Percentiles rank a stretch among this genome's conserved stretches.
These are phyloP conservation scores for Curvularia spicifera DNA, from an alignment of 2,329 filamentous ascomycete species.

Conservation along the genomic window DNA sequence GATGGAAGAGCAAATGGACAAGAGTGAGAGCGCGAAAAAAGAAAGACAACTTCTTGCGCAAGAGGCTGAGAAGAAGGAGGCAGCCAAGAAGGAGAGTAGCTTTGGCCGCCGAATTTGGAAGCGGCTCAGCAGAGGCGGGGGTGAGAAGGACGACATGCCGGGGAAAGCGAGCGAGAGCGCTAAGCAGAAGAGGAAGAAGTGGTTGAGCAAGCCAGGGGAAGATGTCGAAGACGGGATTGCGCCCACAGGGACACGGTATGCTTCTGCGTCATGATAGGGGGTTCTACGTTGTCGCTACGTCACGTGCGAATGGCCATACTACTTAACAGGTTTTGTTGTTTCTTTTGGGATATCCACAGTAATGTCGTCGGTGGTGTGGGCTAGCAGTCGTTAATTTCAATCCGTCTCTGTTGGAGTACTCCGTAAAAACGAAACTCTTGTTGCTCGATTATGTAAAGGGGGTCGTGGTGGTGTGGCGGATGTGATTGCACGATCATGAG, in stretches of 20 bases:
- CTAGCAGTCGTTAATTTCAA: not conserved
- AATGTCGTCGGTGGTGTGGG: not conserved
- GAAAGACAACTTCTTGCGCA: conserved; percentile 60
- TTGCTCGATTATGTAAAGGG: not conserved
- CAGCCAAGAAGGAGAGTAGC: conserved; percentile 46
- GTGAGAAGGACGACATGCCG: conserved; percentile 26
- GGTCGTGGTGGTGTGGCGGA: not conserved
- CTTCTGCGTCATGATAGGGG: conserved; percentile 16
- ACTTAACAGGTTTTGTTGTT: not conserved
- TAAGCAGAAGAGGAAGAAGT: conserved; percentile 36
- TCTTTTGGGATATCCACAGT: conserved; percentile 11
- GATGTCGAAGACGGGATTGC: conserved; percentile 48
- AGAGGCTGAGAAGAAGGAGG: conserved; percentile 55
- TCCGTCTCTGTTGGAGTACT: not conserved
- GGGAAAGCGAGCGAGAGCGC: conserved; percentile 29
- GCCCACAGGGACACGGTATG: conserved; percentile 41
- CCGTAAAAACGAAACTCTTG: not conserved
- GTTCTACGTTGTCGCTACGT: not conserved
- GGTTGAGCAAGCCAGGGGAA: conserved; percentile 41
- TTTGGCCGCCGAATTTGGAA: conserved; percentile 41
- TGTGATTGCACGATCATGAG: conserved; percentile 19
- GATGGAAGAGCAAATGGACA: conserved; percentile 60
- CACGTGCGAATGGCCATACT: not conserved
- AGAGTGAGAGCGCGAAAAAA: conserved; percentile 66
- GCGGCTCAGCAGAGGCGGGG: conserved; percentile 28